These are phyloP conservation scores for Phlegmacium glaucopus DNA, from an alignment of 768 basidiomycete genomes.

Conservation along the genomic window DNA sequence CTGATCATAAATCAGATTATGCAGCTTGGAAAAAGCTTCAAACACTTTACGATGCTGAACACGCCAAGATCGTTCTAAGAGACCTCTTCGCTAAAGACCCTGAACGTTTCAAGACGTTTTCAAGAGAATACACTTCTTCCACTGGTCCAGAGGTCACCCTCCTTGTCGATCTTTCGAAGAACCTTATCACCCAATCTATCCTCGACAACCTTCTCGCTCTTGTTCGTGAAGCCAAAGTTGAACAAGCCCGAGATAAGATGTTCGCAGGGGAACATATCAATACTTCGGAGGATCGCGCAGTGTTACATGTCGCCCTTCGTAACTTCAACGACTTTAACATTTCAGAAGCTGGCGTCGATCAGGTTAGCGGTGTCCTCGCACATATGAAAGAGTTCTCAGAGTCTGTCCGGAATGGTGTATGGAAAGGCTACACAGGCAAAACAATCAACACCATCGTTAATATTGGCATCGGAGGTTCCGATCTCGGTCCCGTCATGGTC, in stretches of 20 bases:
- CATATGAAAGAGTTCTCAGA: constrained; percentile 94
- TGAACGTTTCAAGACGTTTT: constrained; percentile 82
- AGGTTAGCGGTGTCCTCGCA: constrained; percentile 78
- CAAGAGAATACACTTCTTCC: constrained; percentile 65
- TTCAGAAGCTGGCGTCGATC: constrained; percentile 73
- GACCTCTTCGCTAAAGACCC: constrained; percentile 92
- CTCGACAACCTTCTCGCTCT: constrained; percentile 74
- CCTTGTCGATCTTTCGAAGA: constrained; percentile 96
- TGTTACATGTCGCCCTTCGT: constrained; percentile 91
- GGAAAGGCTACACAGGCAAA: constrained; percentile 99
- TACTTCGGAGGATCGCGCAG: constrained; percentile 96
- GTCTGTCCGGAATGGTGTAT: constrained; percentile 76
- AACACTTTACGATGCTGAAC: constrained; percentile 70
- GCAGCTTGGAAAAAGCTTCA: constrained; percentile 90
- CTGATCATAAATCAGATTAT: constrained; percentile 59
- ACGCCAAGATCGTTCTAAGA: constrained; percentile 76
- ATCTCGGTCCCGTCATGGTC: constrained; percentile 98
- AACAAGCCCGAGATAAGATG: constrained; percentile 87
- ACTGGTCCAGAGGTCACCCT: constrained; percentile 70
- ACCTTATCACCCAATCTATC: constrained; percentile 86
- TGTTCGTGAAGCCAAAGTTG: constrained; percentile 82
- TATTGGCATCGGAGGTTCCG: constrained; percentile 98
- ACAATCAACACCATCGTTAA: constrained; percentile 93
- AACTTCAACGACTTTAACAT: constrained; percentile 76
- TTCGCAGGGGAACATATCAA: constrained; percentile 97